Percentiles rank a stretch among this genome's conserved stretches.
phyloP scores from a whole-genome alignment of 2,329 filamentous ascomycete genomes.

The Penicillium concentricum region DNA sequence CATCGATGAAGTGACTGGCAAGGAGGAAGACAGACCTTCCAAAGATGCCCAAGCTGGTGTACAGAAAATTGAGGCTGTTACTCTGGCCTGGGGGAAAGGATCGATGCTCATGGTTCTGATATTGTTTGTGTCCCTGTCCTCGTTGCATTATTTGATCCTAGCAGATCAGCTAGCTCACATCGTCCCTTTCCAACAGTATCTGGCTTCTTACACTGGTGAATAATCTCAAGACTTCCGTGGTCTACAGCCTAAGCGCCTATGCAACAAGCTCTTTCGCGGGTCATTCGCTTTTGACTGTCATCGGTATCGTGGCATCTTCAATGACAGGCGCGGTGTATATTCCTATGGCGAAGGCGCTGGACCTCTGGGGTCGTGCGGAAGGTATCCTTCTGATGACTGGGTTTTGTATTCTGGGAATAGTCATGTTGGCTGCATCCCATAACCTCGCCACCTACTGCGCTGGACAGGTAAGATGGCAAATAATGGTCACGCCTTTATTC shows the following conservation, averaged over 20 bases:
- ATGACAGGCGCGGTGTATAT: slow-evolving; percentile 59
- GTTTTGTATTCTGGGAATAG: slow-evolving; percentile 49
- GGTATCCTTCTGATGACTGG: slow-evolving; percentile 52
- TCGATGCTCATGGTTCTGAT: slow-evolving; percentile 2
- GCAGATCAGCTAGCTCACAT: background rate
- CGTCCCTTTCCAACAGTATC: slow-evolving; percentile 30
- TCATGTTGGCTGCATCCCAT: slow-evolving; percentile 61
- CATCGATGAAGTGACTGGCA: background rate
- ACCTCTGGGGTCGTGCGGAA: slow-evolving; percentile 61
- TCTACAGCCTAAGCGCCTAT: slow-evolving; percentile 46
- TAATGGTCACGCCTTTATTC: background rate
- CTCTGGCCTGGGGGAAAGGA: background rate
- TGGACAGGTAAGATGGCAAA: slow-evolving; percentile 41
- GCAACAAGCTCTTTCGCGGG: slow-evolving; percentile 52
- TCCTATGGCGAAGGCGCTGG: slow-evolving; percentile 60
- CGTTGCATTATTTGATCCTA: too few species aligned
- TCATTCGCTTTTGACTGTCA: slow-evolving; percentile 56
- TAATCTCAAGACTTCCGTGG: slow-evolving; percentile 38
- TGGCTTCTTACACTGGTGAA: slow-evolving; percentile 43
- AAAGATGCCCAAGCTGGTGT: slow-evolving; percentile 5
- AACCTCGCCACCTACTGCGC: slow-evolving; percentile 62
- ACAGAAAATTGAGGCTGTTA: slow-evolving; percentile 5
- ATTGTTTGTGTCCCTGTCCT: background rate
- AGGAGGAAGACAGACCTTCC: background rate
- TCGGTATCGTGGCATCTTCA: slow-evolving; percentile 53